A percentile compares a stretch with the other conserved stretches of the same genome.
These are phyloP conservation scores for Paecilomyces fulvus DNA, from an alignment of 2,329 filamentous ascomycete genomes.

Conservation along the genomic window DNA sequence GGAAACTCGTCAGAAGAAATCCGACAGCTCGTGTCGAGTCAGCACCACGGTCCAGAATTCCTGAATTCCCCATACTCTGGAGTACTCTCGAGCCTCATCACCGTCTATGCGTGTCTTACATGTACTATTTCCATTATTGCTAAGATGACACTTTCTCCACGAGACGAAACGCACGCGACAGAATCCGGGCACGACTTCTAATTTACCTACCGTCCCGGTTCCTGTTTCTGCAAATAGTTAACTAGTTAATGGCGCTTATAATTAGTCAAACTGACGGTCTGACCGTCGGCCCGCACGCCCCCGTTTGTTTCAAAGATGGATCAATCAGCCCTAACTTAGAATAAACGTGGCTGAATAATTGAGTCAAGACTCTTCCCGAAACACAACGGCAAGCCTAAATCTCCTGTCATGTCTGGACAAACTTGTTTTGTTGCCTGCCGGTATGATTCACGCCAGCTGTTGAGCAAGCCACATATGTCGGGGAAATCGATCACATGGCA, in stretches of 20 bases:
- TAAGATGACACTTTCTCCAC: neutral
- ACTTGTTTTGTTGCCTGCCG: no score
- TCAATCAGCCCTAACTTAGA: neutral
- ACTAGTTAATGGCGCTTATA: no score
- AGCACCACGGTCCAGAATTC: neutral
- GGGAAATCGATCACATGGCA: no score
- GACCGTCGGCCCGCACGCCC: neutral
- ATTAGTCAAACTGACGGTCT: neutral
- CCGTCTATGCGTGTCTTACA: neutral
- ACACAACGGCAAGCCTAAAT: neutral
- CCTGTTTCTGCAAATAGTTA: neutral
- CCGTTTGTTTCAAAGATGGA: neutral
- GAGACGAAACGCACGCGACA: neutral
- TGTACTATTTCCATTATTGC: neutral
- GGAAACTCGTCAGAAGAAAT: neutral
- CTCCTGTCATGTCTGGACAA: no score
- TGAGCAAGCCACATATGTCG: no score
- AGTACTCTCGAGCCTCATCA: neutral
- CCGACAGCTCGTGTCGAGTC: neutral
- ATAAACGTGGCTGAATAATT: neutral
- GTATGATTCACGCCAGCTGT: no score
- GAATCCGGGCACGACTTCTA: neutral
- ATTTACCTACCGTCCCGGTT: neutral
- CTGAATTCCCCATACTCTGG: neutral
- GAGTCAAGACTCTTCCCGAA: neutral